A percentile compares a stretch with the other conserved stretches of the same genome.
Evolutionary conservation across 495 filamentous ascomycete genomes (phyloP).

Genomic region (Trichoderma parareesei): DNA sequence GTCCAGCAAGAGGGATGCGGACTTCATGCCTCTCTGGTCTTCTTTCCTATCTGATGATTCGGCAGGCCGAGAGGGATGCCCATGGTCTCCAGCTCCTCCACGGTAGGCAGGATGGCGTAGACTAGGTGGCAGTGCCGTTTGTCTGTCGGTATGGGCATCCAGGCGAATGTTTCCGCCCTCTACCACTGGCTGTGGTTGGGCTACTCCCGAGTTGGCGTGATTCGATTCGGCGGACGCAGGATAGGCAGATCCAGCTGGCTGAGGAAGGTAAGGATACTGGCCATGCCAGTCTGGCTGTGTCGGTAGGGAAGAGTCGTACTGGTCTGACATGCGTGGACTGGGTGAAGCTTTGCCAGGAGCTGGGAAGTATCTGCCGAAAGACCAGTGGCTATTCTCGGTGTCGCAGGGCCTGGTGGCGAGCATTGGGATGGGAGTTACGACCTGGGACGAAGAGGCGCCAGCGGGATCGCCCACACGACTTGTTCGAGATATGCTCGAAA

Average conservation of each 20-base stretch:
- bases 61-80: conserved; percentile 30
- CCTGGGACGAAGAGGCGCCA: conserved; percentile 12
- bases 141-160: neutral
- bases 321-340: conserved; percentile 53
- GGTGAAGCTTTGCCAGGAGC: conserved; percentile 18
- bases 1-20: conserved; percentile 17
- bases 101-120: neutral
- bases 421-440: conserved; percentile 40
- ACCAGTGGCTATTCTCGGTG: conserved; percentile 51
- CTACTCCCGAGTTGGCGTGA: neutral
- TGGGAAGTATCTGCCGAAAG: conserved; percentile 46
- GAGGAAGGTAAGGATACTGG: conserved; percentile 47
- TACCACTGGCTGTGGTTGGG: neutral
- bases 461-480: conserved; percentile 9
- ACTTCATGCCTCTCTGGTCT: neutral
- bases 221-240: neutral
- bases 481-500: neutral
- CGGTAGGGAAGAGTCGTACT: conserved; percentile 40
- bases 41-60: conserved; percentile 31
- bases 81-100: conserved; percentile 19
- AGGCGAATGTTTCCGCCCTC: neutral
- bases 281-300: conserved; percentile 54
- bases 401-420: conserved; percentile 51
- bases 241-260: conserved; percentile 5
- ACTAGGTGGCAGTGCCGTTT: neutral